Base-by-base conservation (phyloP, 2,329 filamentous ascomycete genomes). In the Fusarium oligoseptatum region DNA sequence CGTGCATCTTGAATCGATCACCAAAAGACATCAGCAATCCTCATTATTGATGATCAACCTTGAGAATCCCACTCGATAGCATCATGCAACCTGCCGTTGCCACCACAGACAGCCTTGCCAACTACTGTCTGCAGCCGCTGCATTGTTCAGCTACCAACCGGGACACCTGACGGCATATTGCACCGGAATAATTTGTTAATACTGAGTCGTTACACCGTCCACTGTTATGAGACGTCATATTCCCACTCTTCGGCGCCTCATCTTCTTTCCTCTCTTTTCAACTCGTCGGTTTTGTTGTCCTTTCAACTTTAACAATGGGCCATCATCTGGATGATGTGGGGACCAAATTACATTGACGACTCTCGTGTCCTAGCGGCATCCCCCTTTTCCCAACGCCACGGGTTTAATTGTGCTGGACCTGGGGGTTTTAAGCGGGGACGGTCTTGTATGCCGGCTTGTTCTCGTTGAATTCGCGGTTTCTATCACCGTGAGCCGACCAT, bases 261-360 rank as follows among this genome's bases (percentile, higher is more conserved):
- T 68, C 50, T 27, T 63, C 60, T 64, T 57, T 60, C 41, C n/a
- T 29, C 27, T 27, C 55, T 60, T 45, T 45, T 22, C 52, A 55
- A 34, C 52, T 55, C 48, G 62, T 66, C 65, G 64, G 60, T 43
- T 39, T 52, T 63, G 57, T 50, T 62, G 58, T 60, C 62, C 55
- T 61, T 66, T 67, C 70, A 73, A 67, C 62, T 62, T 39, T 60
- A 60, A 73, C 68, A 70, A 65, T 67, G 61, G 60, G 64, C 66
- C 48, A 74, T 77, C 75, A 76, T 77, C 74, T 77, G 69, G 73
- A 77, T 70, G 61, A 60, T 78, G 76, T 78, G 76, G 76, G 73
- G 74, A 60, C 70, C 74, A 77, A 78, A 78, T 78, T 78, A 76
- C 74, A 73, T 39, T 64, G 63, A 43, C 32, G 61, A 48, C 64